Percentiles rank a stretch among this genome's conserved stretches.
phyloP scores from a whole-genome alignment of 2,329 filamentous ascomycete genomes.

The Ramularia endophylla region DNA sequence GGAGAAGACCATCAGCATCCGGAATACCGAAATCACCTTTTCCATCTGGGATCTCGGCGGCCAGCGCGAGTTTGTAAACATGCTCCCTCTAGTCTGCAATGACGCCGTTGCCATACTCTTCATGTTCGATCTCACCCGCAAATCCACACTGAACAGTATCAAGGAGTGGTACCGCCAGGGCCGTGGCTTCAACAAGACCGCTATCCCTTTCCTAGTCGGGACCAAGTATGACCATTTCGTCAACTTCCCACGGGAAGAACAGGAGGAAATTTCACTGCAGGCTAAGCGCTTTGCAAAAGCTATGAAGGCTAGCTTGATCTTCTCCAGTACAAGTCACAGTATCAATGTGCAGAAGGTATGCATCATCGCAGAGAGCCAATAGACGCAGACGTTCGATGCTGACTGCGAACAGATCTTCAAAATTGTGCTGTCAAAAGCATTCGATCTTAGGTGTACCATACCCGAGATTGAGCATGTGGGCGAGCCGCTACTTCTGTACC shows the following conservation, averaged over 20 bases:
- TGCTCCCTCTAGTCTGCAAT: constrained; percentile 98
- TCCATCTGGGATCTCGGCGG: constrained; percentile 98
- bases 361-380: not conserved
- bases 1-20: constrained; percentile 99
- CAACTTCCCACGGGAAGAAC: constrained; percentile 94
- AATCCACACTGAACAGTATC: constrained; percentile 98
- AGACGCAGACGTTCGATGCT: not conserved
- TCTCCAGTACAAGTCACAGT: constrained; percentile 97
- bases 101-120: constrained; percentile 97
- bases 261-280: constrained; percentile 98
- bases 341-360: constrained; percentile 98
- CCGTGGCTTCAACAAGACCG: constrained; percentile 98
- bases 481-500: constrained; percentile 87
- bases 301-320: constrained; percentile 96
- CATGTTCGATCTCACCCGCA: constrained; percentile 98
- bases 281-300: constrained; percentile 94
- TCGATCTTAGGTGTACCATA: constrained; percentile 98
- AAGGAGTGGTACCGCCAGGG: constrained; percentile 99
- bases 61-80: constrained; percentile 98
- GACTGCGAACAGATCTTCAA: constrained; percentile 77
- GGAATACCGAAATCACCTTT: constrained; percentile 99
- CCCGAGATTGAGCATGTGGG: constrained; percentile 98
- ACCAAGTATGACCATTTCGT: constrained; percentile 99
- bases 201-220: constrained; percentile 94
- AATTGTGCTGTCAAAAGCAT: constrained; percentile 96